Percentiles rank a stretch among this genome's conserved stretches.
phyloP scores from a whole-genome alignment of 176 grass and related monocot genomes.

The Bromus sterilis region DNA sequence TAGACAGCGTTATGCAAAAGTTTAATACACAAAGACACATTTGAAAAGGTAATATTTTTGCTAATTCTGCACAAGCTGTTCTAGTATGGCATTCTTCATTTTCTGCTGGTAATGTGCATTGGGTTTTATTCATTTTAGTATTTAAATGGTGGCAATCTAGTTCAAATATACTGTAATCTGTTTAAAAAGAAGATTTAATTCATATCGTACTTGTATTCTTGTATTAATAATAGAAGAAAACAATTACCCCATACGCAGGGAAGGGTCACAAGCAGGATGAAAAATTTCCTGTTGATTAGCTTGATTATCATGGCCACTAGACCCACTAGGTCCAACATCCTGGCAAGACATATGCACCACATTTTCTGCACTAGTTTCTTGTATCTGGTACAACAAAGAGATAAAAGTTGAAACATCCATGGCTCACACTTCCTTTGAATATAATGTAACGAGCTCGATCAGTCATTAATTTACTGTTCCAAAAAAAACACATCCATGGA shows the following conservation, averaged over 20 bases:
- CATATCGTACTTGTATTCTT: neutral
- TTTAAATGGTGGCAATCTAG: neutral
- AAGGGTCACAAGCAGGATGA: slow-evolving; percentile 28
- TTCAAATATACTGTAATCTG: neutral
- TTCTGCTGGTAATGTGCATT: neutral
- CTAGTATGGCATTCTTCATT: neutral
- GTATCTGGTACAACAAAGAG: slow-evolving; percentile 35
- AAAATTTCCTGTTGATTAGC: slow-evolving; percentile 22
- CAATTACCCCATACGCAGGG: slow-evolving; percentile 48
- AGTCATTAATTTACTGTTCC: neutral
- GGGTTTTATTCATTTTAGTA: neutral
- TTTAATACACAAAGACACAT: neutral
- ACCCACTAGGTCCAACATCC: slow-evolving; percentile 33
- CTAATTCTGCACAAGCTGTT: neutral
- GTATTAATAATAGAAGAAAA: neutral
- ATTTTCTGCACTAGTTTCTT: slow-evolving; percentile 38
- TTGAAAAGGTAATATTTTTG: neutral
- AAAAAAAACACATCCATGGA: neutral
- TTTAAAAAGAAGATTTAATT: neutral
- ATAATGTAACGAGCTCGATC: neutral
- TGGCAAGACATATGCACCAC: slow-evolving; percentile 26
- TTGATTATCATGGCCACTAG: slow-evolving; percentile 29
- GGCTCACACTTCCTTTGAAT: neutral
- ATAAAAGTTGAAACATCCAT: neutral
- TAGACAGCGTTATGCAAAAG: neutral